Evolutionary conservation across 805 yeast genomes (phyloP), one percentile per base, ranked within the genome.

Genomic region (Metschnikowia sp.): DNA sequence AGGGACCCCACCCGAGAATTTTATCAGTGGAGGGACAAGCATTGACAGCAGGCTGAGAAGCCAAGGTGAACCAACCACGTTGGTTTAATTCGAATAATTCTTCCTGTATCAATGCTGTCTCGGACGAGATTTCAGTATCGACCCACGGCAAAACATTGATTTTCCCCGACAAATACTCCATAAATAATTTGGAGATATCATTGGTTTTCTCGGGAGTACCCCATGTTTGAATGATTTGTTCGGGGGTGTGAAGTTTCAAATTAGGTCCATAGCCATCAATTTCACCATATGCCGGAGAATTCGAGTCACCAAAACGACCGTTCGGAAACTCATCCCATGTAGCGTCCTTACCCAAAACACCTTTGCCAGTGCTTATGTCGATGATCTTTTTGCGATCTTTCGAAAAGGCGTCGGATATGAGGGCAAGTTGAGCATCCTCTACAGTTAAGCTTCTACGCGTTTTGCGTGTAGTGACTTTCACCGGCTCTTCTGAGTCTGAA

Each of bases 261-360:
- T 86, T 81, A 0, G 97, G 96, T 2, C 98, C 98, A 64, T 92
- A 94, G 30, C 98, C 98, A 64, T 91, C 97, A 58, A 92, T 88
- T 69, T 92, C 97, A 73, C 98, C 99, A 66, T 87, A 92, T 1
- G 98, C 98, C 15, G 97, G 97, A 32, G 96, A 88, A 59, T 94
- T 76, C 0, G 96, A 87, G 68, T 90, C 96, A 70, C 97, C 96
- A 65, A 88, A 89, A 70, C 98, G 78, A 62, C 97, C 96, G 66
- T 91, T 89, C 28, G 97, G 94, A 66, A 88, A 91, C 61, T 91
- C 98, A 72, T 91, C 98, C 98, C 98, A 91, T 1, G 91, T 87
- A 4, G 96, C 96, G 64, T 88, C 94, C 58, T 88, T 82, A 32
- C 96, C 96, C 28, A 88, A 61, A 2, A 84, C 79, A 35, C 96